Evolutionary conservation across 2,329 filamentous ascomycete genomes (phyloP).

Genomic region (Pestalotiopsis sp.): DNA sequence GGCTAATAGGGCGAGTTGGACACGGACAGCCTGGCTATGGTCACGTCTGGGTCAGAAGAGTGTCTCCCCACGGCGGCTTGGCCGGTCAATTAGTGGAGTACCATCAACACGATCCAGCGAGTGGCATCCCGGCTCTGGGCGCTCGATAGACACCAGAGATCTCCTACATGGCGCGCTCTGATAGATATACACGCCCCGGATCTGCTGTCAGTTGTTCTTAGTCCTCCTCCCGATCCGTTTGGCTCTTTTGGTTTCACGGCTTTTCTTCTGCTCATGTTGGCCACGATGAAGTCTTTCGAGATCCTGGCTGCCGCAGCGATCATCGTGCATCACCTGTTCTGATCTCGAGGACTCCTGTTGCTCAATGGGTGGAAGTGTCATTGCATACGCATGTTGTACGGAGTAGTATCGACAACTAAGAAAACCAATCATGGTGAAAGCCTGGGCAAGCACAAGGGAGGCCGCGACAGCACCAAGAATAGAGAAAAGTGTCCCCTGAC

Average conservation of each 20-base stretch:
- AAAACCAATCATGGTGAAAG: neutral
- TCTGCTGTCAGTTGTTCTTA: neutral
- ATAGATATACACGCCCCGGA: neutral
- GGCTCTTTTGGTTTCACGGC: neutral
- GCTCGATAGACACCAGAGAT: neutral
- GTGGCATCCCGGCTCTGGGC: conserved; percentile 4
- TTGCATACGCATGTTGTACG: neutral
- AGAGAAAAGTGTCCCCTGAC: neutral
- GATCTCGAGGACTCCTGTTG: neutral
- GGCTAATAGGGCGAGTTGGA: conserved; percentile 9
- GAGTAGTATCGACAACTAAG: neutral
- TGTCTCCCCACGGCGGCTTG: conserved; percentile 51
- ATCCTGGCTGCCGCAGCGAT: no score
- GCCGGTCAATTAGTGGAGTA: conserved; percentile 59
- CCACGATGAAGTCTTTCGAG: no score
- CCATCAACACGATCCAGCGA: conserved; percentile 3
- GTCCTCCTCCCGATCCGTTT: neutral
- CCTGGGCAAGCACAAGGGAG: neutral
- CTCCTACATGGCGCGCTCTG: neutral
- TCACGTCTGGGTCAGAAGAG: conserved; percentile 22
- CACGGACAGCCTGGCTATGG: conserved; percentile 8
- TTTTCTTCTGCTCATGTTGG: no score
- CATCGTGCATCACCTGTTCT: neutral
- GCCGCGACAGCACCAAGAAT: neutral
- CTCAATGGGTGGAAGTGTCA: neutral